Evolutionary conservation across 805 yeast genomes (phyloP).

Genomic region (Candida berthetii): DNA sequence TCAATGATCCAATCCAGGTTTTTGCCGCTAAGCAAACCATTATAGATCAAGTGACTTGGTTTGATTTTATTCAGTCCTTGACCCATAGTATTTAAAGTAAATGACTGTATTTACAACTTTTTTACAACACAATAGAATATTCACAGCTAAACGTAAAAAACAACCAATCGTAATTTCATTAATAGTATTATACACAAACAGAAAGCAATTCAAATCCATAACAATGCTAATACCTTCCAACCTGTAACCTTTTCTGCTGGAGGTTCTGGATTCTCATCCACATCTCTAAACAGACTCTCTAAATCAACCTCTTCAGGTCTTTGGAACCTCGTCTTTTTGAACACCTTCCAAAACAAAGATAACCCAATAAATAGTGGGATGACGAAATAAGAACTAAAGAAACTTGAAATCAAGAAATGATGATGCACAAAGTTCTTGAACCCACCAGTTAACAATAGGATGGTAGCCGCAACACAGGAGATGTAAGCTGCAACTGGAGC

Average conservation of each 20-base stretch:
- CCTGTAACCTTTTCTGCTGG: neutral
- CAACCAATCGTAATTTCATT: no score
- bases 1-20: conserved; percentile 31
- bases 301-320: conserved; percentile 33
- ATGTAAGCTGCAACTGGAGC: conserved; percentile 22
- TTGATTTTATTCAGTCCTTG: neutral
- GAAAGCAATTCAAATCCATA: neutral
- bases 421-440: conserved; percentile 24
- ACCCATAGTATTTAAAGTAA: neutral
- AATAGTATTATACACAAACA: no score
- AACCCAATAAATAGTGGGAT: conserved; percentile 18
- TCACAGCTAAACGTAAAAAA: no score
- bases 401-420: conserved; percentile 7
- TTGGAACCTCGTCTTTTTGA: conserved; percentile 22
- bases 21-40: neutral
- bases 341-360: conserved; percentile 20
- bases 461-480: conserved; percentile 14
- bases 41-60: neutral
- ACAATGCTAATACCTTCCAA: conserved; percentile 1
- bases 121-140: no score
- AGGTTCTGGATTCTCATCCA: conserved; percentile 17
- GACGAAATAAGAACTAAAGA: neutral
- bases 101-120: no score
- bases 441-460: conserved; percentile 25
- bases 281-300: conserved; percentile 17